Evolutionary conservation across 2,329 filamentous ascomycete genomes (phyloP).

Genomic region (Rugonectria rugulosa): DNA sequence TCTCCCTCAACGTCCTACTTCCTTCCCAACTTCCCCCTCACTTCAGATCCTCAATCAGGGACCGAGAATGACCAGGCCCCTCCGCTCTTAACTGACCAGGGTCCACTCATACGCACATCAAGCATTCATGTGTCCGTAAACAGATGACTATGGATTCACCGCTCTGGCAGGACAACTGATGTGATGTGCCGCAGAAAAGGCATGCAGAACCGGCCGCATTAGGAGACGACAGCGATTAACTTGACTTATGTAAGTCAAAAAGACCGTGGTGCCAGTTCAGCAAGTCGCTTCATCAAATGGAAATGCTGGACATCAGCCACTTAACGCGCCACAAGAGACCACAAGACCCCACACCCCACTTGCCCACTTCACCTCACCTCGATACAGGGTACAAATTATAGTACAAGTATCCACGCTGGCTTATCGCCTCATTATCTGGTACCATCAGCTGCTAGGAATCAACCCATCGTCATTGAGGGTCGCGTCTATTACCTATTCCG

Average conservation of each 20-base stretch:
- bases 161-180: too few relatives aligned
- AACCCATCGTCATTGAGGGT: constrained; percentile 36
- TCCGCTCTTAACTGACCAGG: neutral
- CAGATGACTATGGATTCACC: too few relatives aligned
- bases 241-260: too few relatives aligned
- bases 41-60: neutral
- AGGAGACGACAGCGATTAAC: too few relatives aligned
- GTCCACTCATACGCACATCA: too few relatives aligned
- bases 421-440: constrained; percentile 32
- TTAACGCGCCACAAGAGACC: neutral
- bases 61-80: neutral
- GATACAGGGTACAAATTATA: too few relatives aligned
- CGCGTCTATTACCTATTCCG: constrained; percentile 14
- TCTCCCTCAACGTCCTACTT: too few relatives aligned
- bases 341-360: constrained; percentile 31
- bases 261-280: neutral
- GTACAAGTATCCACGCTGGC: too few relatives aligned
- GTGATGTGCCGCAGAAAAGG: too few relatives aligned
- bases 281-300: too few relatives aligned
- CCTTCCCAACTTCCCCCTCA: neutral
- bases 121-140: too few relatives aligned
- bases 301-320: constrained; percentile 11
- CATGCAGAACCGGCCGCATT: too few relatives aligned
- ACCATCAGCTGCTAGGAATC: constrained; percentile 26
- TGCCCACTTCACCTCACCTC: constrained; percentile 8